Base-by-base conservation (phyloP, 768 basidiomycete genomes). In the Rhodotorula toruloides region DNA sequence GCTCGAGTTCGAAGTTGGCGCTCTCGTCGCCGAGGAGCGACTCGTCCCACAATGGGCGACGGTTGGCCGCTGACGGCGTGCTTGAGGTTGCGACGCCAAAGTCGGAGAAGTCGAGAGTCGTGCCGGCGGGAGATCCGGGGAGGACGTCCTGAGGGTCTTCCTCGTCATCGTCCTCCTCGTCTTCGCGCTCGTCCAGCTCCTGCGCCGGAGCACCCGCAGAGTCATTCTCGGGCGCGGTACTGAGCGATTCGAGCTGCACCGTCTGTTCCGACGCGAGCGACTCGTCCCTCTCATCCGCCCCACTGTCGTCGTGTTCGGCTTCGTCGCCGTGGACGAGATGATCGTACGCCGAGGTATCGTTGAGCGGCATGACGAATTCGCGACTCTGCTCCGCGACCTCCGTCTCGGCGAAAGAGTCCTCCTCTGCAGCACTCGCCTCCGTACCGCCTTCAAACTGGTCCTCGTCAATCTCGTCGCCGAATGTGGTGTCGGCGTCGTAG, bases 1-100 rank as follows among this genome's bases (percentile, higher is more conserved):
- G 58, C 47, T 67, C 70, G 54, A 67, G 55, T 53, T 67, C 66
- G 50, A 63, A 42, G 16, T 40, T 54, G 17, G 59, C 47, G 16
- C 46, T 37, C 17, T 55, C 65, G 43, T 63, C 62, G 14, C 60
- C 62, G 42, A 61, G 43, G 16, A 54, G 32, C 31, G 27, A 27
- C 40, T n/a, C 25, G 37, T 54, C 54, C 63, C 55, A 52, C 29
- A n/a, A 10, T 5, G n/a, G 27, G 7, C 25, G 42, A 25, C 8
- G 39, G 54, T 10, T 8, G 3, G 4, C 40, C 40, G 8, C 27
- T 13, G 54, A 55, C 9, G 54, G 54, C 27, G 54, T 55, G 40
- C 54, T 40, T 8, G 54, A 19, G 19, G 54, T 39, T 8, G 39
- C 29, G 7, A 16, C 7, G 40, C 25, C 39, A n/a, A 42, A 36